These are phyloP conservation scores for Chrysoporthe cubensis DNA, from an alignment of 2,329 filamentous ascomycete genomes.

Conservation along the genomic window DNA sequence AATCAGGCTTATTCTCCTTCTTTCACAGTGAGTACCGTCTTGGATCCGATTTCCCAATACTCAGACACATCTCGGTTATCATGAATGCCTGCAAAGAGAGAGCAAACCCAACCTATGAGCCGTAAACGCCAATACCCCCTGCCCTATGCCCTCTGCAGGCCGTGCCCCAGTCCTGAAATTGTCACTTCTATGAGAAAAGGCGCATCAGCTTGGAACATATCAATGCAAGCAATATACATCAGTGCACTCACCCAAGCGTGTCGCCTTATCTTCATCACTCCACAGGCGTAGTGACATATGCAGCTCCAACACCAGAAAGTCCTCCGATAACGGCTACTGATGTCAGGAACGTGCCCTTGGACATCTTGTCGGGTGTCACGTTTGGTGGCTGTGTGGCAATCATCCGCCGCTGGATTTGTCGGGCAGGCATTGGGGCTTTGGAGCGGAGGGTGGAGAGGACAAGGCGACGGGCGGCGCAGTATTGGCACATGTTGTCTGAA, in stretches of 20 bases:
- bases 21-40: not conserved
- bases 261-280: not conserved
- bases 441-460: slow-evolving; percentile 15
- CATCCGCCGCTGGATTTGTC: slow-evolving; percentile 7
- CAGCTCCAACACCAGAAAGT: slow-evolving; percentile 9
- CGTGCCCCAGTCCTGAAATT: not conserved
- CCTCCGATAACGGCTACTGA: slow-evolving; percentile 3
- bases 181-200: not conserved
- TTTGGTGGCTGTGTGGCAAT: slow-evolving; percentile 6
- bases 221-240: not conserved
- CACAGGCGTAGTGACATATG: slow-evolving; percentile 11
- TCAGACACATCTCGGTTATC: not conserved
- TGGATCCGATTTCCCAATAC: not conserved
- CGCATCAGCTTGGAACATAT: not conserved
- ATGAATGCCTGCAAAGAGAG: not conserved
- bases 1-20: too few species aligned
- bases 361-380: slow-evolving; percentile 8
- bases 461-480: slow-evolving; percentile 9
- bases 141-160: not conserved
- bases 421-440: not conserved
- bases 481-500: slow-evolving; percentile 12
- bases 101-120: not conserved
- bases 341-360: slow-evolving; percentile 7
- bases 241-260: not conserved
- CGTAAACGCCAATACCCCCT: not conserved